These are phyloP conservation scores for Pyracantha coccinea DNA, from an alignment of 331 rosid species.

Conservation along the genomic window DNA sequence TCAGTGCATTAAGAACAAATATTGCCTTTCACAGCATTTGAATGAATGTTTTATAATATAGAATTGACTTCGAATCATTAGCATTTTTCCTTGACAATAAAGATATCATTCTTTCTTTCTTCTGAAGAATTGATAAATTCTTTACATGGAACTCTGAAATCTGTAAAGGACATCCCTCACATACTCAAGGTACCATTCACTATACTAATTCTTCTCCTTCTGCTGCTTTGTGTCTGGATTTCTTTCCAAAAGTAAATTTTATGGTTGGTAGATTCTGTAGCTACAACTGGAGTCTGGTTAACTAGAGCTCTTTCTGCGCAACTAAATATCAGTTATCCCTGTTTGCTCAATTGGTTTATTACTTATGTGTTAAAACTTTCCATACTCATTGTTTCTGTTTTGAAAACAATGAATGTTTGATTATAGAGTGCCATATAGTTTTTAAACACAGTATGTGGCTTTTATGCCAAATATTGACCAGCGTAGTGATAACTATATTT, in stretches of 20 bases:
- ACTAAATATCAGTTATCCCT: neutral
- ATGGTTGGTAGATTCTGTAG: neutral
- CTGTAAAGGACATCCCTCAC: constrained; percentile 82
- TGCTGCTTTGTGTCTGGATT: neutral
- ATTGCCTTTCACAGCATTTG: neutral
- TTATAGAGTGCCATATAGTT: neutral
- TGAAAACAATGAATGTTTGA: neutral
- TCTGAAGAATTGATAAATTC: constrained; percentile 72
- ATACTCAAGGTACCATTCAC: constrained; percentile 60
- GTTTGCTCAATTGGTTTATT: neutral
- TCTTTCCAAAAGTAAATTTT: neutral
- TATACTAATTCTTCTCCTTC: neutral
- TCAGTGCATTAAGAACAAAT: neutral
- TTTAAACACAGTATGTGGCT: neutral
- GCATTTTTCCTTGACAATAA: constrained; percentile 40
- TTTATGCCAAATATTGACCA: neutral
- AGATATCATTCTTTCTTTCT: constrained; percentile 85
- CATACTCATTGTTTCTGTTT: neutral
- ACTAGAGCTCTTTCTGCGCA: neutral
- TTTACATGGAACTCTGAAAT: constrained; percentile 66
- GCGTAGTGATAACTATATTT: constrained; percentile 8
- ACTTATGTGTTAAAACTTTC: neutral
- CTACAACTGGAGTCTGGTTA: neutral
- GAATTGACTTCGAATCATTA: constrained; percentile 1
- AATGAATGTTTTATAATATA: neutral